phyloP scores from a whole-genome alignment of 2,329 filamentous ascomycete species.

The Monosporascus sp. region DNA sequence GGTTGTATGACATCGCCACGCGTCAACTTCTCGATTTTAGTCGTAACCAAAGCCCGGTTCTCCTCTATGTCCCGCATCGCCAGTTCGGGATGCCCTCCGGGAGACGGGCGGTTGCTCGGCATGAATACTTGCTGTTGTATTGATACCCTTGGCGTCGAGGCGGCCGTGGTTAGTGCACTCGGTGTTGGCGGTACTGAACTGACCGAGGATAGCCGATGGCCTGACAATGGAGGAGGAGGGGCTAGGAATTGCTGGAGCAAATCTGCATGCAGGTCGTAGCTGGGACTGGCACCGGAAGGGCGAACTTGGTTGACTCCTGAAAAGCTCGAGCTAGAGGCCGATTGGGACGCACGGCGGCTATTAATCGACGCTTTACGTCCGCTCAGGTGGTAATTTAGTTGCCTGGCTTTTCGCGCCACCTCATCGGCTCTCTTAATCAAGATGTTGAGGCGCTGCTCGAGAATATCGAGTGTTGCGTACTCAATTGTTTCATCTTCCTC shows the following conservation, averaged over 20 bases:
- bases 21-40: slow-evolving; percentile 69
- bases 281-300: slow-evolving; percentile 24
- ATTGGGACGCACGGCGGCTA: slow-evolving; percentile 48
- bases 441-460: slow-evolving; percentile 71
- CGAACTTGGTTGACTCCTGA: slow-evolving; percentile 29
- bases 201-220: slow-evolving; percentile 22
- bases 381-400: slow-evolving; percentile 76
- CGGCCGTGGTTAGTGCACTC: slow-evolving; percentile 19
- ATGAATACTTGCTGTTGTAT: slow-evolving; percentile 22
- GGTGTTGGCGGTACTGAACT: slow-evolving; percentile 27
- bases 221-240: slow-evolving; percentile 17
- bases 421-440: slow-evolving; percentile 80
- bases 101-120: slow-evolving; percentile 24
- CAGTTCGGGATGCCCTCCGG: slow-evolving; percentile 21
- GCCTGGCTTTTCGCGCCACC: slow-evolving; percentile 56
- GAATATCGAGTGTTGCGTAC: slow-evolving; percentile 74
- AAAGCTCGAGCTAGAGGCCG: slow-evolving; percentile 32
- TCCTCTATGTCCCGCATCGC: slow-evolving; percentile 25
- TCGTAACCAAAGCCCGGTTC: slow-evolving; percentile 57
- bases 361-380: slow-evolving; percentile 70
- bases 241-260: slow-evolving; percentile 50
- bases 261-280: slow-evolving; percentile 48
- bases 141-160: slow-evolving; percentile 24
- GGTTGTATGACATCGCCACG: slow-evolving; percentile 74
- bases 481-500: slow-evolving; percentile 85